A percentile compares a stretch with the other conserved stretches of the same genome.
phyloP scores from a whole-genome alignment of 805 yeast genomes.

The Peterozyma toletana region DNA sequence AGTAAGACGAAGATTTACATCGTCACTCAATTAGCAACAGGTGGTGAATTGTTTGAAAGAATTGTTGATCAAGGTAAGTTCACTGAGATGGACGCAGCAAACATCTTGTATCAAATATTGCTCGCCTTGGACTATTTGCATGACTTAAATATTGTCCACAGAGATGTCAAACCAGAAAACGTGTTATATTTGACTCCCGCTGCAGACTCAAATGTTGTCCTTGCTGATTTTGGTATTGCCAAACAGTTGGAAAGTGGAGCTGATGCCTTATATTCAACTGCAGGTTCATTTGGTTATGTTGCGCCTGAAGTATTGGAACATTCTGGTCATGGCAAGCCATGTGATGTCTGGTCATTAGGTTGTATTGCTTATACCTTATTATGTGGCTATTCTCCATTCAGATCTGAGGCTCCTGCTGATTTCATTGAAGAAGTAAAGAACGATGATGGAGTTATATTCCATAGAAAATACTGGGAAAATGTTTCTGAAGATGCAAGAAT shows the following conservation, averaged over 20 bases:
- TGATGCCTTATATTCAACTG: conserved; percentile 61
- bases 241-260: conserved; percentile 55
- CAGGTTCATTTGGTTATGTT: conserved; percentile 84
- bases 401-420: conserved; percentile 75
- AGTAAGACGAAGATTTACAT: conserved; percentile 86
- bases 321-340: conserved; percentile 88
- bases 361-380: conserved; percentile 85
- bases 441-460: conserved; percentile 74
- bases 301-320: conserved; percentile 89
- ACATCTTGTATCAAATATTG: conserved; percentile 65
- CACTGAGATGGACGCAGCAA: conserved; percentile 83
- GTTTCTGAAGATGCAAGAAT: conserved; percentile 76
- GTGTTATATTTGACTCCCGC: conserved; percentile 60
- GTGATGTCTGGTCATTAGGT: conserved; percentile 95
- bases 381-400: conserved; percentile 89
- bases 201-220: conserved; percentile 65
- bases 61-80: conserved; percentile 75
- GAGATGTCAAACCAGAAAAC: conserved; percentile 94
- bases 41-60: conserved; percentile 92
- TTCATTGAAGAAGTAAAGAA: conserved; percentile 75
- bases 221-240: conserved; percentile 97
- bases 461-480: conserved; percentile 77
- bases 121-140: conserved; percentile 80
- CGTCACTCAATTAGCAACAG: conserved; percentile 91
- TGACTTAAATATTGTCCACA: conserved; percentile 70